Conservation (phyloP, 768 basidiomycete species). For the Lactifluus pinguis region DNA sequence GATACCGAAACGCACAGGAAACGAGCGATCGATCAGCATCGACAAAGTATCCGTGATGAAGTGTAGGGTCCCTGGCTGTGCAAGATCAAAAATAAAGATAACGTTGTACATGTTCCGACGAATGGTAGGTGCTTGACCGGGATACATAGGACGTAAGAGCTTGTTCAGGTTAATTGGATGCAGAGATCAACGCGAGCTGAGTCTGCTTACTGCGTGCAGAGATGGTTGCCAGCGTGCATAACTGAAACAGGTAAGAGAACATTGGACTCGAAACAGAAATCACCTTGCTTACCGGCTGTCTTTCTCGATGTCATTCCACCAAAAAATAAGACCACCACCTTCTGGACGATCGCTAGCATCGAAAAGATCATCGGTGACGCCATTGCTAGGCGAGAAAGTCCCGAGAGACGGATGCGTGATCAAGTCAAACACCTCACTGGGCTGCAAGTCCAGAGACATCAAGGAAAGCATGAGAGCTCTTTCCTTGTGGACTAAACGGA, state of each 20-base stretch:
- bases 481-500: constrained; percentile 69
- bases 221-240: constrained; percentile 47
- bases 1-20: constrained; percentile 80
- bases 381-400: constrained; percentile 38
- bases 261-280: not conserved
- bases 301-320: constrained; percentile 88
- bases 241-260: constrained; percentile 23
- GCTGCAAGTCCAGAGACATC: constrained; percentile 50
- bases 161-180: constrained; percentile 26
- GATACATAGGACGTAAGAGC: constrained; percentile 71
- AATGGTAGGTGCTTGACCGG: constrained; percentile 69
- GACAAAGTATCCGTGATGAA: constrained; percentile 58
- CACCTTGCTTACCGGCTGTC: constrained; percentile 50
- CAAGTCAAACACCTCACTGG: constrained; percentile 60
- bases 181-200: not conserved
- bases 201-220: constrained; percentile 34
- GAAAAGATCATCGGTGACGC: constrained; percentile 62
- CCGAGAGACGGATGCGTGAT: constrained; percentile 57
- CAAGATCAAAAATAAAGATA: constrained; percentile 74
- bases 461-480: constrained; percentile 50
- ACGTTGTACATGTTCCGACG: constrained; percentile 78
- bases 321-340: constrained; percentile 62
- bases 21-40: constrained; percentile 58
- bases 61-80: constrained; percentile 46
- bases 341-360: constrained; percentile 86